Evolutionary conservation across 805 yeast genomes (phyloP).

Genomic region (Debaryomyces prosopidis): DNA sequence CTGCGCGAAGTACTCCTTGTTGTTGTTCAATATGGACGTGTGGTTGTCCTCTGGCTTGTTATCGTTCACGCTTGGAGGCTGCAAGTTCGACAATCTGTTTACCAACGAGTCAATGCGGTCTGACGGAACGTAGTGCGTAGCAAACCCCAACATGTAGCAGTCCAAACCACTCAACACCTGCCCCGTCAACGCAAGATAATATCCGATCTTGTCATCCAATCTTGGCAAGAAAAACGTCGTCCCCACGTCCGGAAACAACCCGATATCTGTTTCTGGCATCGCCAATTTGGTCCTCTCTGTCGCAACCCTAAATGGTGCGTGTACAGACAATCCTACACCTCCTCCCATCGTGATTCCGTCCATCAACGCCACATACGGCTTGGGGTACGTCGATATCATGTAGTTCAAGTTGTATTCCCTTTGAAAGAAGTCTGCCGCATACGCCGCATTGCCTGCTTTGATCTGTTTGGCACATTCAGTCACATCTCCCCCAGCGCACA

Average conservation of each 20-base stretch:
- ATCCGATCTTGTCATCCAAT: slow-evolving; percentile 79
- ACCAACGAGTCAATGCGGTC: slow-evolving; percentile 61
- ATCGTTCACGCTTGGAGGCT: slow-evolving; percentile 38
- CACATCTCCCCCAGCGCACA: slow-evolving; percentile 98
- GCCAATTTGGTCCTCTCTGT: slow-evolving; percentile 89
- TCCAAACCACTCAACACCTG: slow-evolving; percentile 75
- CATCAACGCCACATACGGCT: slow-evolving; percentile 84
- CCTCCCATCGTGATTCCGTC: slow-evolving; percentile 98
- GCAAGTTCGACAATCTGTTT: slow-evolving; percentile 64
- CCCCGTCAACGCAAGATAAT: slow-evolving; percentile 85
- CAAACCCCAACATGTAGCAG: slow-evolving; percentile 79
- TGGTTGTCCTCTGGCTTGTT: slow-evolving; percentile 20
- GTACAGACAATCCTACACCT: slow-evolving; percentile 90
- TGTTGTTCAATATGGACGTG: slow-evolving; percentile 18
- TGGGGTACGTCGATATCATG: slow-evolving; percentile 74
- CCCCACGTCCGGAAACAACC: slow-evolving; percentile 96
- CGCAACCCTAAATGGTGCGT: slow-evolving; percentile 90
- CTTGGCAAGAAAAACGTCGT: slow-evolving; percentile 86
- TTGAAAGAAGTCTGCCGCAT: slow-evolving; percentile 68
- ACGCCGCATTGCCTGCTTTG: slow-evolving; percentile 41
- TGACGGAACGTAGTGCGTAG: slow-evolving; percentile 85
- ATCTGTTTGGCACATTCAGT: slow-evolving; percentile 71
- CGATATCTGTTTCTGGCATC: slow-evolving; percentile 98
- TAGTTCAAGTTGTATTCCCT: slow-evolving; percentile 81
- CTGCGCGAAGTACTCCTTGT: slow-evolving; percentile 49